These are phyloP conservation scores for Melaleuca alternifolia DNA, from an alignment of 345 rosid genomes.

Conservation along the genomic window DNA sequence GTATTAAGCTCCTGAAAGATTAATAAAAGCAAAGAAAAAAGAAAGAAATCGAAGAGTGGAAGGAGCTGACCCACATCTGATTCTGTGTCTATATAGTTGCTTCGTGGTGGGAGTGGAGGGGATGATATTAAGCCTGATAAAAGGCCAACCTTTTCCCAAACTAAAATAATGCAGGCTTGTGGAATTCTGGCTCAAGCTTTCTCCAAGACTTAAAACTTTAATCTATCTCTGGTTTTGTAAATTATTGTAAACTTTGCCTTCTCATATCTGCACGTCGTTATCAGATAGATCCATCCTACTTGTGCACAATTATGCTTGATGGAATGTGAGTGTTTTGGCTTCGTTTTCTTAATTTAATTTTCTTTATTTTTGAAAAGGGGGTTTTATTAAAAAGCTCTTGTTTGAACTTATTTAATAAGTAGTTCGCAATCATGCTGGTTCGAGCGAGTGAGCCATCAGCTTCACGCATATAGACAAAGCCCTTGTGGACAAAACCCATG, in stretches of 20 bases:
- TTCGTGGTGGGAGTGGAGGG: neutral
- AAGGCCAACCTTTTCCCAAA: neutral
- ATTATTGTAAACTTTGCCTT: neutral
- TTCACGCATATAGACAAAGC: conserved; percentile 1
- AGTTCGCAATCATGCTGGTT: conserved; percentile 15
- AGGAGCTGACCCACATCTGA: conserved; percentile 20
- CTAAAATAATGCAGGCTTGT: neutral
- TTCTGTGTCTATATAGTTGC: conserved; percentile 7
- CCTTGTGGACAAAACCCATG: neutral
- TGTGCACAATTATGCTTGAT: conserved; percentile 25
- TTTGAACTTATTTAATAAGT: conserved; percentile 29
- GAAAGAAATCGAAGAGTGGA: neutral
- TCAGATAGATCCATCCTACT: conserved; percentile 26
- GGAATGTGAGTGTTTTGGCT: conserved; percentile 14
- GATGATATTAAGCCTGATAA: neutral
- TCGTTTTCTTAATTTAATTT: neutral
- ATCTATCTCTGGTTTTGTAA: neutral
- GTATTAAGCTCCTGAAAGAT: neutral
- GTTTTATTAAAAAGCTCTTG: conserved; percentile 19
- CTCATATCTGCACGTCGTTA: conserved; percentile 17
- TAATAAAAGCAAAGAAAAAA: neutral
- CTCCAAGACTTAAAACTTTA: neutral
- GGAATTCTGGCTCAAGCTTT: neutral
- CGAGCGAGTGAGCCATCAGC: neutral
- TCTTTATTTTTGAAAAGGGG: neutral